A percentile compares a stretch with the other conserved stretches of the same genome.
phyloP scores from a whole-genome alignment of 2,329 filamentous ascomycete species.

The Podosphaera xanthii region DNA sequence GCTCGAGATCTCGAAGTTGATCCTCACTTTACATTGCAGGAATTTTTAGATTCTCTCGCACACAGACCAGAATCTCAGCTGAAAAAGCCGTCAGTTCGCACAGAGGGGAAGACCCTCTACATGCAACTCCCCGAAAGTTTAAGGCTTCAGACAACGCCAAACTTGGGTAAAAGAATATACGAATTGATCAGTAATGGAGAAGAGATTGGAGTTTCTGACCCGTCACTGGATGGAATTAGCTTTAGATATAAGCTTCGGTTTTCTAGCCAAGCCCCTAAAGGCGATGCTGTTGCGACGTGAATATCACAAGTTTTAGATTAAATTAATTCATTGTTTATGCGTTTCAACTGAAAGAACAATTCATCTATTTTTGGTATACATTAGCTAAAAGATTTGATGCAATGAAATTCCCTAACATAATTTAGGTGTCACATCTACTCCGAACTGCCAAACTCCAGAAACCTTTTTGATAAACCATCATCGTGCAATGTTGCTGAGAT shows the following conservation, averaged over 20 bases:
- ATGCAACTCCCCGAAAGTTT: conserved; percentile 66
- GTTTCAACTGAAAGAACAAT: too few relatives aligned
- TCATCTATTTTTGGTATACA: not conserved
- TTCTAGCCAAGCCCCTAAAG: conserved; percentile 3
- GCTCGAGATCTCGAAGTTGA: conserved; percentile 55
- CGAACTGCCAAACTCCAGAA: not conserved
- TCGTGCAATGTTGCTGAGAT: conserved; percentile 40
- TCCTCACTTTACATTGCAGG: conserved; percentile 48
- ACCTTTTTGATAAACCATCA: conserved; percentile 2
- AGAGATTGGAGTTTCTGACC: conserved; percentile 79
- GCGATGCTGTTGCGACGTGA: not conserved
- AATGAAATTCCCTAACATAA: not conserved
- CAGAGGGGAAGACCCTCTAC: conserved; percentile 66
- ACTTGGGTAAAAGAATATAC: conserved; percentile 53
- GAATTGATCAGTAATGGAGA: conserved; percentile 64
- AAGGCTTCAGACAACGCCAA: conserved; percentile 64
- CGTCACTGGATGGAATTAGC: conserved; percentile 40
- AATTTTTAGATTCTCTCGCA: conserved; percentile 67
- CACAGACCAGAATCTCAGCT: conserved; percentile 73
- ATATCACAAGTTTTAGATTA: not conserved
- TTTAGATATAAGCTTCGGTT: conserved; percentile 16
- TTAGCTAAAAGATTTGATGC: not conserved
- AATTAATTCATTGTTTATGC: conserved; percentile 1
- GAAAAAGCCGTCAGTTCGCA: conserved; percentile 74
- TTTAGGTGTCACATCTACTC: not conserved